These are phyloP conservation scores for Nothophytophthora sp. DNA, from an alignment of 352 stramenopile genomes.

Conservation along the genomic window DNA sequence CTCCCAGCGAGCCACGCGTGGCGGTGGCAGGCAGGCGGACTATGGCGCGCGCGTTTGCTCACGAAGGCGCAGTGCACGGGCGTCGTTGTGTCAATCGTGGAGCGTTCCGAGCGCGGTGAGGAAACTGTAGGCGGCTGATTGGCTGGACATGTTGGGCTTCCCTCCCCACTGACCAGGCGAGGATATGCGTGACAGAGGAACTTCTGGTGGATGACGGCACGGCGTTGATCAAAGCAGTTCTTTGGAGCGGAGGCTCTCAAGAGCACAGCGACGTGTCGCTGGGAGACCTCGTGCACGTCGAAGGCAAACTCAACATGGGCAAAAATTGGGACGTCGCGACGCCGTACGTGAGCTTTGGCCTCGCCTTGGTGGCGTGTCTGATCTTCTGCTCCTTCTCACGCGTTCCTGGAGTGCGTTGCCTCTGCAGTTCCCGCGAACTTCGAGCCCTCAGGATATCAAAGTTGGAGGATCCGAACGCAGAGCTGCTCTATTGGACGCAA, in stretches of 20 bases:
- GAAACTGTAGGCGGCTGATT: too few species aligned
- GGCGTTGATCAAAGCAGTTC: constrained; percentile 54
- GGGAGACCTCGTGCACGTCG: constrained; percentile 71
- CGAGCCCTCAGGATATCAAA: constrained; percentile 50
- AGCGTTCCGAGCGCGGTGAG: constrained; percentile 55
- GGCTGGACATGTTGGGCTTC: too few species aligned
- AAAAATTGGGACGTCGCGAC: constrained; percentile 34
- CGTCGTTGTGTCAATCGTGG: constrained; percentile 56
- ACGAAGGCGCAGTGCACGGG: constrained; percentile 74
- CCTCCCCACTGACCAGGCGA: too few species aligned
- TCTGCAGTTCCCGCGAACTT: constrained; percentile 47
- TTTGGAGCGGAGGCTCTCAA: constrained; percentile 30
- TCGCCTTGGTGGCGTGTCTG: not conserved
- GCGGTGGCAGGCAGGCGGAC: constrained; percentile 19
- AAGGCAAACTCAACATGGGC: constrained; percentile 76
- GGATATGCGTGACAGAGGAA: constrained; percentile 44
- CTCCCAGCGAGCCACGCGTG: constrained; percentile 64
- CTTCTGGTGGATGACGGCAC: constrained; percentile 76
- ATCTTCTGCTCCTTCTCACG: not conserved
- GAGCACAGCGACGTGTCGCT: constrained; percentile 18
- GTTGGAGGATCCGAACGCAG: constrained; percentile 68
- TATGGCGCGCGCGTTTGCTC: constrained; percentile 39
- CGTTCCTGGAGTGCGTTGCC: not conserved
- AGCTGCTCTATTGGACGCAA: constrained; percentile 73
- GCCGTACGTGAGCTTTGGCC: constrained; percentile 14